Evolutionary conservation across 805 yeast species (phyloP), one percentile per base, ranked within the genome.

Genomic region (Jamesozyma hellenica): DNA sequence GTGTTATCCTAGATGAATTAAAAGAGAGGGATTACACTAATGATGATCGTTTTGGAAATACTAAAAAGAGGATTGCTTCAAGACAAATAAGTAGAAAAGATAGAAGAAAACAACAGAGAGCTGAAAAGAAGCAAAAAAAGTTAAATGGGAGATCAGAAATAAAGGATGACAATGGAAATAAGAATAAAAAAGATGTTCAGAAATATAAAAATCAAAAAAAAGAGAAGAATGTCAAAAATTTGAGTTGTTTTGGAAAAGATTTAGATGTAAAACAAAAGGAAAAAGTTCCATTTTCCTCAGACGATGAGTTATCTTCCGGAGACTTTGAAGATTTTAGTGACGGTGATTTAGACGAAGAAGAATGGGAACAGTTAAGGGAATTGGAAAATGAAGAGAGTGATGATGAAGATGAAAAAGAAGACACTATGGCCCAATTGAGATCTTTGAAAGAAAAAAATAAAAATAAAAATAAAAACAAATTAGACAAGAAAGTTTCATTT

Each of bases 1-100:
- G 77, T 2, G 49, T 58, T 28, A 53, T 76, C 14, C 52, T 77
- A 34, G 80, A 77, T 45, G 74, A 74, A 54, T 63, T 77, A 63
- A 71, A 55, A 48, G 50, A 42, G n/a, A 56, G 52, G 18, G 72
- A 73, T 16, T 72, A 65, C 25, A 65, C 63, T 31, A 63, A 66
- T 28, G 70, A 67, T 43, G 66, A 59, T 8, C 54, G 68, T 42
- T 65, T 58, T 35, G 40, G 48, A 4, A 51, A 40, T 10, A 35
- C 47, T 46, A 40, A 56, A 55, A 60, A 61, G 51, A 60, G 64
- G 48, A 50, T 49, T 29, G 51, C 59, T 7, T 33, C 34, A 18
- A 50, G 53, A 14, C 56, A 50, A 26, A 29, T 61, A 1, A 56
- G 65, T 6, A 60, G 75, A 52, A 69, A 65, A 39, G 73, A 70